phyloP scores from a whole-genome alignment of 23 red algal species.

The Gracilaria gracilis region DNA sequence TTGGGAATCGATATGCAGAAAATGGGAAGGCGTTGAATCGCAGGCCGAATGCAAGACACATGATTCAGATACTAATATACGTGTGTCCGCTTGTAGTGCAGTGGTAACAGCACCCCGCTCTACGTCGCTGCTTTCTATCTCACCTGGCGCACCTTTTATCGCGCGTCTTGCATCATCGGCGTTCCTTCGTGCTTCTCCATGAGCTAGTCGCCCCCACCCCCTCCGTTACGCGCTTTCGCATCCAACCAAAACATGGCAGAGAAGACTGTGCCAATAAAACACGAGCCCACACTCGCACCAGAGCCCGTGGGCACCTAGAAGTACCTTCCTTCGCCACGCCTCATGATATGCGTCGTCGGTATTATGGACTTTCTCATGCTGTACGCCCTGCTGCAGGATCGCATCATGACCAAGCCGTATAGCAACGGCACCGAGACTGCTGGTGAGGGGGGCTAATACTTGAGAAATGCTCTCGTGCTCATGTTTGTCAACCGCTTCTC shows the following conservation, averaged over 20 bases:
- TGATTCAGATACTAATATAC: too few relatives aligned
- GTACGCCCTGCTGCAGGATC: conserved; percentile 91
- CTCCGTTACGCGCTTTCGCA: too few relatives aligned
- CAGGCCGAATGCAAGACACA: too few relatives aligned
- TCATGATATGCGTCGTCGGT: conserved; percentile 80
- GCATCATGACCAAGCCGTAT: conserved; percentile 95
- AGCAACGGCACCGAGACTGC: conserved; percentile 23
- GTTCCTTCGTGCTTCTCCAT: too few relatives aligned
- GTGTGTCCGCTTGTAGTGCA: too few relatives aligned
- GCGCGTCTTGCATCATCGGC: too few relatives aligned
- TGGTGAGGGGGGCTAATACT: conserved; percentile 76
- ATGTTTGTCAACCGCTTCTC: conserved; percentile 89
- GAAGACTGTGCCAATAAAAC: conserved; percentile 39
- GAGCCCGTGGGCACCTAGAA: conserved; percentile 71
- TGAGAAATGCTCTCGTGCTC: conserved; percentile 84
- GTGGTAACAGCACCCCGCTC: background rate
- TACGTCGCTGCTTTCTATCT: too few relatives aligned
- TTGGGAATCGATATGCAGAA: too few relatives aligned
- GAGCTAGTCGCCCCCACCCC: too few relatives aligned
- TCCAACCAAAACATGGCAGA: conserved; percentile 23
- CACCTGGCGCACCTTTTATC: too few relatives aligned
- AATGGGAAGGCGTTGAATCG: too few relatives aligned
- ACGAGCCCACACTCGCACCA: conserved; percentile 65
- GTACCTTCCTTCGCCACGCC: conserved; percentile 66
- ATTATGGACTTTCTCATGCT: conserved; percentile 93